phyloP scores from a whole-genome alignment of 305 asterid genomes.

The Andrographis paniculata region DNA sequence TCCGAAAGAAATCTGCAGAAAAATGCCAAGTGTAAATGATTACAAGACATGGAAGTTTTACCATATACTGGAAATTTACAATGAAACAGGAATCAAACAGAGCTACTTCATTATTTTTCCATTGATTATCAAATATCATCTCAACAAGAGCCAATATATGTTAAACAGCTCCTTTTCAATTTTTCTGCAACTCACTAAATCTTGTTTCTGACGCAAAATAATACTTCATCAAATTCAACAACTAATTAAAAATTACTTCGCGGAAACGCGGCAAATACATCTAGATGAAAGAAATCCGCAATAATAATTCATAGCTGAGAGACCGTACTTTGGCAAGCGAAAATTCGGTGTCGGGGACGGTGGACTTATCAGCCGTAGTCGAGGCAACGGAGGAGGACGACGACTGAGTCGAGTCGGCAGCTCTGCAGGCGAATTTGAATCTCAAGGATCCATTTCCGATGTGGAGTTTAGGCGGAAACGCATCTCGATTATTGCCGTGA shows the following conservation, averaged over 20 bases:
- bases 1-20: constrained; percentile 81
- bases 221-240: neutral
- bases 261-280: constrained; percentile 5
- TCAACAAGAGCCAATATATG: neutral
- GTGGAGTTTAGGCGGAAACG: constrained; percentile 19
- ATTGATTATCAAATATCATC: neutral
- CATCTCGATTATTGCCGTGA: constrained; percentile 16
- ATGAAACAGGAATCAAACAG: constrained; percentile 2
- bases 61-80: neutral
- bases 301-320: constrained; percentile 5
- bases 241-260: neutral
- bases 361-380: constrained; percentile 30
- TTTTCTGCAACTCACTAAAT: too few relatives aligned
- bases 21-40: constrained; percentile 8
- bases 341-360: constrained; percentile 62
- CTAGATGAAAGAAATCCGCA: neutral
- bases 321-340: constrained; percentile 60
- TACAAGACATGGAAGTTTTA: neutral
- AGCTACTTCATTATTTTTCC: constrained; percentile 5
- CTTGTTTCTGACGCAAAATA: too few relatives aligned
- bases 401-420: constrained; percentile 73
- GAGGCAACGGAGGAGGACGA: constrained; percentile 26
- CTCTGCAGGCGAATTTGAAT: constrained; percentile 30
- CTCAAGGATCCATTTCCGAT: constrained; percentile 17
- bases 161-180: too few relatives aligned